Conservation (phyloP, 768 basidiomycete species). For the Gautieria morchelliformis region DNA sequence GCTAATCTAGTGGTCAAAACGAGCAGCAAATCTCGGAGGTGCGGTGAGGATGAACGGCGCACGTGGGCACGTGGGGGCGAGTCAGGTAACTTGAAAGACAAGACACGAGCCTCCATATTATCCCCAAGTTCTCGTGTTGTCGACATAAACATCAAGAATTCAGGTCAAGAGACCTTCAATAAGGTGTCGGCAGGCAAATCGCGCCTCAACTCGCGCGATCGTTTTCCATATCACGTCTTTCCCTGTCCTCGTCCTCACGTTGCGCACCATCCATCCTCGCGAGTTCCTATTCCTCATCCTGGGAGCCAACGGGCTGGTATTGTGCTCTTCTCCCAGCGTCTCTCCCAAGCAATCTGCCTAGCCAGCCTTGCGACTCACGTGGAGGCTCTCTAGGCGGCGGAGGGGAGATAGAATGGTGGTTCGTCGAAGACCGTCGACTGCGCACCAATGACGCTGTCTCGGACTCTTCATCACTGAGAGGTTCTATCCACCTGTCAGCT, state of each 20-base stretch:
- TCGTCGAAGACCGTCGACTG: slow-evolving; percentile 26
- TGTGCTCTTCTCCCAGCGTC: neutral
- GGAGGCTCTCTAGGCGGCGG: slow-evolving; percentile 9
- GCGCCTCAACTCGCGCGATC: neutral
- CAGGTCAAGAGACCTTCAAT: neutral
- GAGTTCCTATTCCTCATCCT: slow-evolving; percentile 46
- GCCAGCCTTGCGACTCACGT: neutral
- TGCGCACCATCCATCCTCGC: slow-evolving; percentile 36
- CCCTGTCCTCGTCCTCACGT: neutral
- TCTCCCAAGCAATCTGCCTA: neutral
- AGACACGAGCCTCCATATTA: neutral
- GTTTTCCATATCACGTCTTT: neutral
- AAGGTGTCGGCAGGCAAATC: neutral
- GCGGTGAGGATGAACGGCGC: slow-evolving; percentile 2
- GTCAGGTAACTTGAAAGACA: neutral
- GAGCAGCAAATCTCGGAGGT: neutral
- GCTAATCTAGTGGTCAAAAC: no score
- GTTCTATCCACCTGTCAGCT: slow-evolving; percentile 5
- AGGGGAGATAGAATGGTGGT: slow-evolving; percentile 26
- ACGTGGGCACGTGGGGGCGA: neutral
- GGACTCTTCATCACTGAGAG: slow-evolving; percentile 46
- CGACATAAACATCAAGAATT: neutral
- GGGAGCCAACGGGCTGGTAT: slow-evolving; percentile 27
- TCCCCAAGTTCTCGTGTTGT: neutral
- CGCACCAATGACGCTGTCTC: slow-evolving; percentile 46